A percentile compares a stretch with the other conserved stretches of the same genome.
Conservation (phyloP, 2,329 filamentous ascomycete genomes). For the Gnomoniopsis smithogilvyi region DNA sequence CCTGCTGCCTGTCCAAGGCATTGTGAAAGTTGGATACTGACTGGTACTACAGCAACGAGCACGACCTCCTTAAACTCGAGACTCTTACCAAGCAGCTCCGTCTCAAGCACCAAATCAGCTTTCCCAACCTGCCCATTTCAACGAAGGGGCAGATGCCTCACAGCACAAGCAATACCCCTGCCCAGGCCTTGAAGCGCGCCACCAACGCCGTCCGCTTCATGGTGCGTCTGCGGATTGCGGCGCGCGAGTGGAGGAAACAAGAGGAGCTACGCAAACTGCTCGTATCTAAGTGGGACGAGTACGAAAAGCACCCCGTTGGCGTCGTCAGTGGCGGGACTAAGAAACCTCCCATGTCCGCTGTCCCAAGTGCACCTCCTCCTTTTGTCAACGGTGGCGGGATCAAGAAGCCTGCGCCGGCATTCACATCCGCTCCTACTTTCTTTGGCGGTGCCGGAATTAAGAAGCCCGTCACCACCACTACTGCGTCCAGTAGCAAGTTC, state of each 20-base stretch:
- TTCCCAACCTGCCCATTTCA: constrained; percentile 27
- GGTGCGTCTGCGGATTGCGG: constrained; percentile 46
- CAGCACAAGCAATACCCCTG: constrained; percentile 7
- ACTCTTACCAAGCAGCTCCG: constrained; percentile 68
- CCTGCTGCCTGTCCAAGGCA: too few relatives aligned
- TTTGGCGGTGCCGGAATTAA: background rate
- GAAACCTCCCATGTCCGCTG: background rate
- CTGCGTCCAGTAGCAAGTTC: background rate
- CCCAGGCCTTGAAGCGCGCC: constrained; percentile 39
- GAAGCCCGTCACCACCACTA: background rate
- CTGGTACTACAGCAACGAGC: constrained; percentile 70
- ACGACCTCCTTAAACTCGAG: constrained; percentile 80
- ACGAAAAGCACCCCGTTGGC: background rate
- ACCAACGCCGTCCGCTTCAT: constrained; percentile 49
- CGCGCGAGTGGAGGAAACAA: constrained; percentile 47
- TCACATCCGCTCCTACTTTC: background rate
- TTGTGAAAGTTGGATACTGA: background rate
- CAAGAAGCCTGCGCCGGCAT: background rate
- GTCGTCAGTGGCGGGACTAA: background rate
- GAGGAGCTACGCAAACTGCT: constrained; percentile 48
- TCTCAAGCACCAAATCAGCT: constrained; percentile 25
- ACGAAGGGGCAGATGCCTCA: constrained; percentile 8
- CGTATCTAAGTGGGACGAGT: constrained; percentile 41
- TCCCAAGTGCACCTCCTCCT: background rate
- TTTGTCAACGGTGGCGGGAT: background rate